A percentile compares a stretch with the other conserved stretches of the same genome.
Conservation (phyloP, 345 rosid species). For the Camelina laxa region DNA sequence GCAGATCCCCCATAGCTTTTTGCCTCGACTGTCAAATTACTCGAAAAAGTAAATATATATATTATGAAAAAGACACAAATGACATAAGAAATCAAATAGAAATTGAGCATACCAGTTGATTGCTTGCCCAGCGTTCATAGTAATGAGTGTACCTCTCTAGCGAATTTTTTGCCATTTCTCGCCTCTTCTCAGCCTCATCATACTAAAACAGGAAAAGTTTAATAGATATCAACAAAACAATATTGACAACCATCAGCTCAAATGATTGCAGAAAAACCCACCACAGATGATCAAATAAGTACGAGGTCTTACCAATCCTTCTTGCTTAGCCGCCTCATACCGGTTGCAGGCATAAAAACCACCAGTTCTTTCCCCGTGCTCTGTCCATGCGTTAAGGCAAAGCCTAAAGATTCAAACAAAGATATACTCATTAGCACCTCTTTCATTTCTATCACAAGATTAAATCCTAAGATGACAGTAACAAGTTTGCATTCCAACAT, state of each 20-base stretch:
- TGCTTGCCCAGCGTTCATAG: constrained; percentile 49
- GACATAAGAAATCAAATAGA: constrained; percentile 1
- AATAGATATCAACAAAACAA: constrained; percentile 19
- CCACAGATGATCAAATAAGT: constrained; percentile 31
- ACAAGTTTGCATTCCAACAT: constrained; percentile 17
- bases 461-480: constrained; percentile 17
- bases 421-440: constrained; percentile 20
- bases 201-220: constrained; percentile 24
- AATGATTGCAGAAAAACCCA: neutral
- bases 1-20: constrained; percentile 41
- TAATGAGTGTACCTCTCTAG: constrained; percentile 49
- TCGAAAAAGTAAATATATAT: neutral
- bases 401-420: constrained; percentile 37
- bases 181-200: constrained; percentile 45
- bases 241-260: constrained; percentile 8
- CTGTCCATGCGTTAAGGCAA: constrained; percentile 48
- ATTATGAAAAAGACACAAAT: constrained; percentile 18
- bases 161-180: constrained; percentile 46
- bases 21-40: constrained; percentile 43
- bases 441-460: constrained; percentile 14
- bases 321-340: constrained; percentile 82
- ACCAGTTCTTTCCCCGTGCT: constrained; percentile 48
- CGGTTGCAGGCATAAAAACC: constrained; percentile 50
- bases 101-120: constrained; percentile 37
- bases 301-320: constrained; percentile 72